Evolutionary conservation across 306 rosid genomes (phyloP).

Genomic region (Delonix regia): DNA sequence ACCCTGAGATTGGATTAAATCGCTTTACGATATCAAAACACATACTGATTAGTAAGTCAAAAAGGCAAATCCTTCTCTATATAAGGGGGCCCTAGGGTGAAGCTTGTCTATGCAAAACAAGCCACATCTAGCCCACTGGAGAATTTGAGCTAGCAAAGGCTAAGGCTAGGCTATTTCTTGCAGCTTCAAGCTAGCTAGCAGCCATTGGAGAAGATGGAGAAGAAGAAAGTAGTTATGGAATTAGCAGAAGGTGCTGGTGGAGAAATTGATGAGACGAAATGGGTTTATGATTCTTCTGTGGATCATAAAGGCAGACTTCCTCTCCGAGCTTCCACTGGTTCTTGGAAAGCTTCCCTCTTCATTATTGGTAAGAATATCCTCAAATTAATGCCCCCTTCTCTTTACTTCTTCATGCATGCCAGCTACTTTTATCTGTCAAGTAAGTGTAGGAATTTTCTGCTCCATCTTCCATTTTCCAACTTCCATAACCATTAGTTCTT

Average conservation of each 20-base stretch:
- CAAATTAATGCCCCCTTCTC: neutral
- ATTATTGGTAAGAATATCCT: slow-evolving; percentile 49
- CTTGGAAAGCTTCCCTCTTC: slow-evolving; percentile 72
- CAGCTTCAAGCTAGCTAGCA: neutral
- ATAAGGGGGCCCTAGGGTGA: slow-evolving; percentile 42
- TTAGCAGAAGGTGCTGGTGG: slow-evolving; percentile 1
- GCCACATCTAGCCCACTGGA: neutral
- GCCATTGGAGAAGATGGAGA: slow-evolving; percentile 32
- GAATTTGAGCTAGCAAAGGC: neutral
- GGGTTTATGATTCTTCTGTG: slow-evolving; percentile 67
- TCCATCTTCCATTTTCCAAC: slow-evolving; percentile 9
- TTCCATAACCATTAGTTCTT: neutral
- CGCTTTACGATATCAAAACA: slow-evolving; percentile 4
- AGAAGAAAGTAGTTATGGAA: slow-evolving; percentile 29
- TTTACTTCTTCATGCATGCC: slow-evolving; percentile 9
- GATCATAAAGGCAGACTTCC: slow-evolving; percentile 63
- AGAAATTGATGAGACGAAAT: slow-evolving; percentile 33
- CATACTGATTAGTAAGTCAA: neutral
- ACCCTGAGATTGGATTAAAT: neutral
- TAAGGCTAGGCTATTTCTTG: neutral
- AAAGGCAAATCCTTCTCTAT: slow-evolving; percentile 47
- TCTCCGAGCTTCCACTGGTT: slow-evolving; percentile 69
- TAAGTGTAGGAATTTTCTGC: slow-evolving; percentile 1
- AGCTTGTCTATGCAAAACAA: slow-evolving; percentile 31
- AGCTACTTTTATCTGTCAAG: neutral